phyloP scores from a whole-genome alignment of 805 yeast species.

The Saccharomycopsis oosterbeekiorum region DNA sequence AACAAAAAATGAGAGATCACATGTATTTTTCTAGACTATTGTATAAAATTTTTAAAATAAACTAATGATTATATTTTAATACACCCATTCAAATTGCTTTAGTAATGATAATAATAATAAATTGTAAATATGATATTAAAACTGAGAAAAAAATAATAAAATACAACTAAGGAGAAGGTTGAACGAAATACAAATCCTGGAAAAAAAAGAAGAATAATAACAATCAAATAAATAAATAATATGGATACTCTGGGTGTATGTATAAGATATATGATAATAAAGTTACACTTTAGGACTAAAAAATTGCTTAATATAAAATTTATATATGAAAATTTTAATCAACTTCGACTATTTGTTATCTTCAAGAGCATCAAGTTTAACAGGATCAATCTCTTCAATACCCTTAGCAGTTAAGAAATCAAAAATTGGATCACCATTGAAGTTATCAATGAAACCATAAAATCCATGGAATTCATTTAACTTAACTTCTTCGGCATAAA shows the following conservation, averaged over 20 bases:
- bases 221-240: too few relatives aligned
- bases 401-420: slow-evolving; percentile 32
- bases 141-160: background rate
- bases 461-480: slow-evolving; percentile 88
- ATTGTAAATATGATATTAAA: background rate
- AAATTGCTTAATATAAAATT: background rate
- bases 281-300: background rate
- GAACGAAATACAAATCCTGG: background rate
- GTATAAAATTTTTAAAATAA: background rate
- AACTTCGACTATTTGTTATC: background rate
- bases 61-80: background rate
- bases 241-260: background rate
- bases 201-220: background rate
- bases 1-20: background rate
- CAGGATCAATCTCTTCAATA: slow-evolving; percentile 5
- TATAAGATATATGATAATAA: too few relatives aligned
- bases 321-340: background rate
- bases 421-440: slow-evolving; percentile 54
- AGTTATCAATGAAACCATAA: slow-evolving; percentile 82
- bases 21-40: background rate
- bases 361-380: background rate
- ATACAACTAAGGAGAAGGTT: background rate
- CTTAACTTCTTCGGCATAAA: slow-evolving; percentile 78
- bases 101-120: too few relatives aligned
- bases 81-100: too few relatives aligned